Percentiles rank a stretch among this genome's conserved stretches.
These are phyloP conservation scores for Phytophthora kernoviae DNA, from an alignment of 352 stramenopile species.

Conservation along the genomic window DNA sequence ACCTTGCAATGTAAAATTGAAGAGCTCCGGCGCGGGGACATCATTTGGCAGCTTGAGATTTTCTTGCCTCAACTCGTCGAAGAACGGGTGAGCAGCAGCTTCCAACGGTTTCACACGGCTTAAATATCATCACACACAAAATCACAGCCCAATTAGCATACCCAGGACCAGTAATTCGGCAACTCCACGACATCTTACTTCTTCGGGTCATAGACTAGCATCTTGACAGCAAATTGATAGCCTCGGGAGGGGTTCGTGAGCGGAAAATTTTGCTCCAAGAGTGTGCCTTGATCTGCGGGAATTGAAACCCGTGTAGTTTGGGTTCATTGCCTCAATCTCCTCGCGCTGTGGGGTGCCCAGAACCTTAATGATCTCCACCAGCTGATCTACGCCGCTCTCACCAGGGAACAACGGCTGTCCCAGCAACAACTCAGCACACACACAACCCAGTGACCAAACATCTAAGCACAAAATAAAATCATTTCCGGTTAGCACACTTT, in stretches of 20 bases:
- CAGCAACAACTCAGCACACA: constrained; percentile 98
- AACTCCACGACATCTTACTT: constrained; percentile 59
- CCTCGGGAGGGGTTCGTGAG: constrained; percentile 94
- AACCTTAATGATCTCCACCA: constrained; percentile 99
- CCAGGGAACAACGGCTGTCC: constrained; percentile 98
- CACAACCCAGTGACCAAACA: constrained; percentile 96
- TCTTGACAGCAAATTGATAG: constrained; percentile 97
- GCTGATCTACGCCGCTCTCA: constrained; percentile 98
- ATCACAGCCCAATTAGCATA: constrained; percentile 10
- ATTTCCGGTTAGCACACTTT: background rate
- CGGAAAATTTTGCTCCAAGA: constrained; percentile 98
- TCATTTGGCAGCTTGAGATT: constrained; percentile 86
- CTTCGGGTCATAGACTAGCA: constrained; percentile 97
- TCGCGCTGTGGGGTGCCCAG: constrained; percentile 98
- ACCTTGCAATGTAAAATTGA: constrained; percentile 95
- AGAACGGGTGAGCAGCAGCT: constrained; percentile 95
- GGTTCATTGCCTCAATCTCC: constrained; percentile 99
- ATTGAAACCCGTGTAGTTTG: constrained; percentile 99
- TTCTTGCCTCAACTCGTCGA: constrained; percentile 96
- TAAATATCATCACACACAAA: constrained; percentile 5
- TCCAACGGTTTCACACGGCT: constrained; percentile 83
- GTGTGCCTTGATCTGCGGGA: constrained; percentile 99
- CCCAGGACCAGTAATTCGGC: background rate
- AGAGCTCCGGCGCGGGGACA: constrained; percentile 82
- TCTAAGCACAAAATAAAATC: constrained; percentile 75